These are phyloP conservation scores for Collybia nuda DNA, from an alignment of 768 basidiomycete genomes.

Conservation along the genomic window DNA sequence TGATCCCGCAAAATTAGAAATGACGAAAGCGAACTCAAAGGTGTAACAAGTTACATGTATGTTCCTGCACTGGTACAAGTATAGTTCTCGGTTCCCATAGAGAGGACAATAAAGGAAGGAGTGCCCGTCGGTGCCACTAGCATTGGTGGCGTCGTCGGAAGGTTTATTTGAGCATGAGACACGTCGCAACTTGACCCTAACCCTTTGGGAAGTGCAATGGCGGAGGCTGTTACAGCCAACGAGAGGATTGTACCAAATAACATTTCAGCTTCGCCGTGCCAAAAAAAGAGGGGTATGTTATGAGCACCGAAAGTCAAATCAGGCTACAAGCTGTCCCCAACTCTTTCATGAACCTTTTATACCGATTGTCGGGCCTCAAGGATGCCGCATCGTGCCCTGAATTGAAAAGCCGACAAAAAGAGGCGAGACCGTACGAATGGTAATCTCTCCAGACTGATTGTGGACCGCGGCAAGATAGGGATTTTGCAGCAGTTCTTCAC, in stretches of 20 bases:
- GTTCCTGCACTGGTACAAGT: constrained; percentile 43
- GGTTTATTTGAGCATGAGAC: constrained; percentile 20
- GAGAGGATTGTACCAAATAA: constrained; percentile 14
- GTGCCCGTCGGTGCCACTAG: constrained; percentile 33
- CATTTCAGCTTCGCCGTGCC: constrained; percentile 4
- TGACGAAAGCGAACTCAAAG: too few species aligned
- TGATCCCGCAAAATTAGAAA: not conserved
- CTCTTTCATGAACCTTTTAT: too few species aligned
- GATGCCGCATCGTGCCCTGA: too few species aligned
- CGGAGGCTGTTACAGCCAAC: constrained; percentile 7
- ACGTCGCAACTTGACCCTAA: constrained; percentile 17
- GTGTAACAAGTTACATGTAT: constrained; percentile 36
- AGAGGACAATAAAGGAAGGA: constrained; percentile 41
- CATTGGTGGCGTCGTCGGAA: constrained; percentile 27
- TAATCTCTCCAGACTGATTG: too few species aligned
- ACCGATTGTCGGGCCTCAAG: too few species aligned
- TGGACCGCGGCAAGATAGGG: too few species aligned
- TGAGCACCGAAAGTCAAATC: too few species aligned
- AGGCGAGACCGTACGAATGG: too few species aligned
- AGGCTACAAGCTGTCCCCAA: too few species aligned
- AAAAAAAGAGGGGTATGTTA: too few species aligned
- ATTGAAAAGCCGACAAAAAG: too few species aligned
- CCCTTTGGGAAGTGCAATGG: constrained; percentile 9
- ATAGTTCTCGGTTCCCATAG: constrained; percentile 56
- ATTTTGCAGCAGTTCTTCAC: too few species aligned